Conservation (phyloP, 106 monocot genomes). For the Dioscorea dumetorum region DNA sequence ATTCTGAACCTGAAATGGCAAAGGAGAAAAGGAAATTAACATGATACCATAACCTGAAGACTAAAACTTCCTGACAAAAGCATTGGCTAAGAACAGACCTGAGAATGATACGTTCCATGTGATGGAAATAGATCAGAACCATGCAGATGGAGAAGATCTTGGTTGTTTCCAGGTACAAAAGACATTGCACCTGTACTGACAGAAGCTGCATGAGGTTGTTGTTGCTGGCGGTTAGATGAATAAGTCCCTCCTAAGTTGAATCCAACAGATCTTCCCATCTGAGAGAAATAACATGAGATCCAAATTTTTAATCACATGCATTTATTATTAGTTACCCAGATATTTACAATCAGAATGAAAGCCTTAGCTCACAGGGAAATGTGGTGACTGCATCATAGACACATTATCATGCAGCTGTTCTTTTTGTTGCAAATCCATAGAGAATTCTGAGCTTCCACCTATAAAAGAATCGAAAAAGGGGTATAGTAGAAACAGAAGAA, state of each 20-base stretch:
- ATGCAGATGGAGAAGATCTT: slow-evolving; percentile 51
- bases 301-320: not conserved
- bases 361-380: slow-evolving; percentile 51
- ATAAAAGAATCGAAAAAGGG: slow-evolving; percentile 21
- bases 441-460: slow-evolving; percentile 10
- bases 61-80: too few relatives aligned
- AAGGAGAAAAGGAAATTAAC: not conserved
- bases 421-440: slow-evolving; percentile 47
- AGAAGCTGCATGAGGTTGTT: slow-evolving; percentile 44
- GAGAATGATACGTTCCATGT: slow-evolving; percentile 56
- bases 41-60: not conserved
- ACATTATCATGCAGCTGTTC: slow-evolving; percentile 88
- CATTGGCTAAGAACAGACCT: slow-evolving; percentile 19
- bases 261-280: slow-evolving; percentile 72
- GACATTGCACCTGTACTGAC: slow-evolving; percentile 25
- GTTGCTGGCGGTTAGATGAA: slow-evolving; percentile 65
- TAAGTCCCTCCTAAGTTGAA: slow-evolving; percentile 67
- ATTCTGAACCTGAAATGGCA: slow-evolving; percentile 36
- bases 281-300: not conserved
- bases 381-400: slow-evolving; percentile 77
- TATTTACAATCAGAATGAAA: not conserved
- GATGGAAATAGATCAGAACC: slow-evolving; percentile 54
- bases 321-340: slow-evolving; percentile 1
- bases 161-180: slow-evolving; percentile 41
- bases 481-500: too few relatives aligned